Base-by-base conservation (phyloP, 352 stramenopile species). In the Elongisporangium undulatum region DNA sequence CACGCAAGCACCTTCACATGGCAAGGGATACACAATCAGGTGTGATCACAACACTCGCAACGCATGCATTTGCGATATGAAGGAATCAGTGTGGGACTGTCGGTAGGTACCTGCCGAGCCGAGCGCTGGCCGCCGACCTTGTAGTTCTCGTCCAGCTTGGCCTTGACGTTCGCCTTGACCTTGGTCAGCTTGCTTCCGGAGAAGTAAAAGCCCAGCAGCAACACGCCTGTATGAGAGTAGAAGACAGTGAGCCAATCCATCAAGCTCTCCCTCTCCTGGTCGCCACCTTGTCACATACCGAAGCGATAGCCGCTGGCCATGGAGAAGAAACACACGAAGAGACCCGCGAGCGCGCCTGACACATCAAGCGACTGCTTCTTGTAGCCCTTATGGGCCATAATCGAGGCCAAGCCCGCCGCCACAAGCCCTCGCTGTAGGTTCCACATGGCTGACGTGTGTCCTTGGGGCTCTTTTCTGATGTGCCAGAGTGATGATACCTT, bases 171-270 rank as follows among this genome's bases (percentile, higher is more conserved):
- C 21, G 81, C 76, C 9, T 73, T 65, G 48, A 94, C 67, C 19
- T 89, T 92, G 23, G 89, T 96, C 39, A 97, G 76, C 59, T 89
- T 95, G 63, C 85, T 92, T 49, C 85, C 77, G 12, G 86, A 87
- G 54, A 90, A 83, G 69, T 96, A 96, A 59, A 97, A 96, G 26
- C 71, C 77, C 26, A 96, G 69, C 16, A 96, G 71, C 55, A 95
- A 56, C 23, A 83, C 51, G 12, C 87, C 87, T 92, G 49, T 24
- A 39, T 6, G 13, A 51, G 20, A 34, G 59, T 12, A 53, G 19
- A 34, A 61, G 24, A 29, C 9, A 56, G 59, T 57, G 62, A 61
- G 56, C 21, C 45, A 16, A 51, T 53, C 58, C 23, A n/a, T 51
- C 53, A 23, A 16, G 41, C 49, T 7, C 39, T 15, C 1, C 21